Percentiles rank a stretch among this genome's conserved stretches.
Conservation (phyloP, 148 eudicot species). For the Rhododendron griersonianum region DNA sequence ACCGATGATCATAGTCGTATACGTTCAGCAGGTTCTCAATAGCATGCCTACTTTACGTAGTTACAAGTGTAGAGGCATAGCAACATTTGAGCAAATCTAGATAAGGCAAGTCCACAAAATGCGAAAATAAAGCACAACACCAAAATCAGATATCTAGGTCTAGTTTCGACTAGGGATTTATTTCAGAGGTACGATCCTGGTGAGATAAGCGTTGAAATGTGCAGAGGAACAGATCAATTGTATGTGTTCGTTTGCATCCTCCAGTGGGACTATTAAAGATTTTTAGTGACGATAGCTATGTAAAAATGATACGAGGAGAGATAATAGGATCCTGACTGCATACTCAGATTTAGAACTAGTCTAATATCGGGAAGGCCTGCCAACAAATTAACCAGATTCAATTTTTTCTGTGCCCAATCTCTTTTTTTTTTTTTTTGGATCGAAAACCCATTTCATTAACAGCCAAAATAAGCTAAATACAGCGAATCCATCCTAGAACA, state of each 20-base stretch:
- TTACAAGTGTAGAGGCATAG: not conserved
- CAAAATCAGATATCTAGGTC: not conserved
- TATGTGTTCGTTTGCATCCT: not conserved
- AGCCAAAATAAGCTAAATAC: too few species aligned
- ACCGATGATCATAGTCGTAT: not conserved
- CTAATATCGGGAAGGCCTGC: not conserved
- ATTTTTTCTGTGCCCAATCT: not conserved
- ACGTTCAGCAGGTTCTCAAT: not conserved
- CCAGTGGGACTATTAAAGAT: not conserved
- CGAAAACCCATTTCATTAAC: too few species aligned
- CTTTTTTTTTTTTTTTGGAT: too few species aligned
- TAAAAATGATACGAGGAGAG: not conserved
- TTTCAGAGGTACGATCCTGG: not conserved
- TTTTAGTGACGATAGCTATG: not conserved
- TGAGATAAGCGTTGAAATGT: not conserved
- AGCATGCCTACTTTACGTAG: not conserved
- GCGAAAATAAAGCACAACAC: not conserved
- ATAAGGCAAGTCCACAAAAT: not conserved
- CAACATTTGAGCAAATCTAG: not conserved
- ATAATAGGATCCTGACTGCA: not conserved
- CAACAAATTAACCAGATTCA: not conserved
- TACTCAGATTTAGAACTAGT: not conserved
- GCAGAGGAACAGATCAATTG: not conserved
- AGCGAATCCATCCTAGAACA: too few species aligned
- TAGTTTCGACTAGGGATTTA: not conserved